These are phyloP conservation scores for Saksenaea vasiformis DNA, from an alignment of 371 early-diverging fungal species.

Conservation along the genomic window DNA sequence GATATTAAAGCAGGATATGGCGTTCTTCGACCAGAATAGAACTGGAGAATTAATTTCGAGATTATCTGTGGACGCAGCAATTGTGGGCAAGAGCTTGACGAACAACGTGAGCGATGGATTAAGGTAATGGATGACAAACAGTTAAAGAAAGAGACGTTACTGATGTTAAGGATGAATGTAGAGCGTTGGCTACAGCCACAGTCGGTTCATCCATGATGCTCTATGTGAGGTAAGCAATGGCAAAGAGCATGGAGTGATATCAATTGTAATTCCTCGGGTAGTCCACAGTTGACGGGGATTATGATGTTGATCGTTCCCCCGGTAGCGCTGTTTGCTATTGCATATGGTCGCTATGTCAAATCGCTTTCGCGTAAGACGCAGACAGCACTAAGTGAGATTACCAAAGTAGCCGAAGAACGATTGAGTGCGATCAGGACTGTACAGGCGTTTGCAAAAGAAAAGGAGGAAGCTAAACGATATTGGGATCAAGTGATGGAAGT, in stretches of 20 bases:
- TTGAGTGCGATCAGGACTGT: conserved; percentile 77
- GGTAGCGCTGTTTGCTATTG: conserved; percentile 68
- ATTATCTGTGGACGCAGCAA: conserved; percentile 72
- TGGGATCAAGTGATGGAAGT: conserved; percentile 55
- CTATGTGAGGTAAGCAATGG: conserved; percentile 53
- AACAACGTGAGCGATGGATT: conserved; percentile 82
- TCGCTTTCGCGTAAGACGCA: conserved; percentile 67
- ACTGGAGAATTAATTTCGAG: conserved; percentile 82
- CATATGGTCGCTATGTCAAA: conserved; percentile 76
- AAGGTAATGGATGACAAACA: conserved; percentile 34
- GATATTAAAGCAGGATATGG: conserved; percentile 68
- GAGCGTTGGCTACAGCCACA: conserved; percentile 54
- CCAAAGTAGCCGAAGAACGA: conserved; percentile 77
- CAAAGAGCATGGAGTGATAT: neutral
- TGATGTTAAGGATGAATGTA: conserved; percentile 3
- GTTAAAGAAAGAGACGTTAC: neutral
- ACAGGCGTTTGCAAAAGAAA: conserved; percentile 74
- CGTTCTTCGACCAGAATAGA: conserved; percentile 74
- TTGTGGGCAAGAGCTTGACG: conserved; percentile 79
- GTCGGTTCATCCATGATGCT: conserved; percentile 75
- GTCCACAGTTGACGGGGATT: conserved; percentile 67
- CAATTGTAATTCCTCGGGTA: conserved; percentile 2
- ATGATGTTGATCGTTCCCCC: conserved; percentile 83
- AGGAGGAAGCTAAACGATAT: conserved; percentile 59
- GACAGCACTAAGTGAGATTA: conserved; percentile 70